phyloP scores from a whole-genome alignment of 192 early-diverging fungal species.

The Spizellomyces punctatus region DNA sequence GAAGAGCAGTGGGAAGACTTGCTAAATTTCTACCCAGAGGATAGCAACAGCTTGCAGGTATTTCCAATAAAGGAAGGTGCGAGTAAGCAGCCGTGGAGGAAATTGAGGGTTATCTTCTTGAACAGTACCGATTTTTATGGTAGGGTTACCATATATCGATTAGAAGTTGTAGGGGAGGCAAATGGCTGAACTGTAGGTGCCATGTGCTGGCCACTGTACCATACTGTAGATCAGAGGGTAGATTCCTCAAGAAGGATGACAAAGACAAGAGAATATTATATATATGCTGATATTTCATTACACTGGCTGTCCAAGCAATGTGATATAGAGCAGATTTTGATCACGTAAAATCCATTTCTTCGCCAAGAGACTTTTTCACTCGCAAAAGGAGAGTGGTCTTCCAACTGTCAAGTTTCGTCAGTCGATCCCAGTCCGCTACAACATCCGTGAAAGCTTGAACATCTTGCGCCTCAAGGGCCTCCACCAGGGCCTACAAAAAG shows the following conservation, averaged over 20 bases:
- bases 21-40: conserved; percentile 68
- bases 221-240: too few species aligned
- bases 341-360: conserved; percentile 45
- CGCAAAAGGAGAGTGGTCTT: conserved; percentile 89
- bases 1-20: conserved; percentile 39
- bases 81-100: background rate
- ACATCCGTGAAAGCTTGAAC: conserved; percentile 80
- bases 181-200: too few species aligned
- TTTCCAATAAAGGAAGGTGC: conserved; percentile 2
- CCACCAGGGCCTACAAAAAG: conserved; percentile 64
- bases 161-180: conserved; percentile 32
- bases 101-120: conserved; percentile 70
- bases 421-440: conserved; percentile 80
- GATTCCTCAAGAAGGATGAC: too few species aligned
- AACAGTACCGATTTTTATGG: conserved; percentile 87
- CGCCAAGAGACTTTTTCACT: conserved; percentile 80
- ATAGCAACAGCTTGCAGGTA: conserved; percentile 59
- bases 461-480: conserved; percentile 77
- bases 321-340: too few species aligned
- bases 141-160: conserved; percentile 74
- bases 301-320: too few species aligned
- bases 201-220: too few species aligned
- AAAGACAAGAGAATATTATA: too few species aligned
- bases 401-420: conserved; percentile 95
- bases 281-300: too few species aligned